Evolutionary conservation across 2,329 filamentous ascomycete species (phyloP).

Genomic region (Beauveria sp.): DNA sequence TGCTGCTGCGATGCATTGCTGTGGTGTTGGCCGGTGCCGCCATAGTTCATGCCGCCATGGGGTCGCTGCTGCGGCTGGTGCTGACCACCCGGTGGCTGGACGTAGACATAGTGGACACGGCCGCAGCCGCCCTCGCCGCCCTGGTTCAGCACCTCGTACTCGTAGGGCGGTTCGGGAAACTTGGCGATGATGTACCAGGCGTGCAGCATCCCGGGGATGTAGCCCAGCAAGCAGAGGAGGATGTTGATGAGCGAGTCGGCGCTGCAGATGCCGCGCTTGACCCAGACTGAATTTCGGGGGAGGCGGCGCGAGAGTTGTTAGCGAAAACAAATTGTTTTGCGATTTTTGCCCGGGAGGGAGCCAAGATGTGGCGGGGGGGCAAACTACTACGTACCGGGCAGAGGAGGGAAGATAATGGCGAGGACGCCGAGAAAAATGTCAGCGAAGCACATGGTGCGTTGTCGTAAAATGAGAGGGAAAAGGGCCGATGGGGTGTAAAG

Average conservation of each 20-base stretch:
- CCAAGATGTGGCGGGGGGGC: not conserved
- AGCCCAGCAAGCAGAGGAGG: slow-evolving; percentile 73
- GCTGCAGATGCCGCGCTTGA: slow-evolving; percentile 88
- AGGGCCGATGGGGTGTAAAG: not conserved
- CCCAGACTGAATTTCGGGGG: slow-evolving; percentile 58
- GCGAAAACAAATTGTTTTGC: not conserved
- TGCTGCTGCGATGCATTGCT: slow-evolving; percentile 16
- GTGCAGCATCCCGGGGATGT: slow-evolving; percentile 81
- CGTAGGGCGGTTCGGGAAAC: slow-evolving; percentile 67
- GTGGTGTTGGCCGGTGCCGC: slow-evolving; percentile 17
- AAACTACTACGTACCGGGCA: slow-evolving; percentile 45
- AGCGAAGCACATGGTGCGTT: slow-evolving; percentile 44
- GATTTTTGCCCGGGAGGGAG: not conserved
- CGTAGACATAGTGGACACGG: slow-evolving; percentile 66
- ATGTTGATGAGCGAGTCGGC: slow-evolving; percentile 94
- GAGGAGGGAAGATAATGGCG: slow-evolving; percentile 57
- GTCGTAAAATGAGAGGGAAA: not conserved
- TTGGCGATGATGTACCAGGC: slow-evolving; percentile 97
- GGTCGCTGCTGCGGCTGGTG: slow-evolving; percentile 32
- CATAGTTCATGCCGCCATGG: slow-evolving; percentile 36
- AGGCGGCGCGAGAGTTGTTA: not conserved
- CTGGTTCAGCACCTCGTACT: slow-evolving; percentile 59
- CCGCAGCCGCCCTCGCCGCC: slow-evolving; percentile 36
- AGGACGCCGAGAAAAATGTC: slow-evolving; percentile 58
- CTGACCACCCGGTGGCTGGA: slow-evolving; percentile 41